Base-by-base conservation (phyloP, 2,329 filamentous ascomycete species). In the Neoscytalidium dimidiatum region DNA sequence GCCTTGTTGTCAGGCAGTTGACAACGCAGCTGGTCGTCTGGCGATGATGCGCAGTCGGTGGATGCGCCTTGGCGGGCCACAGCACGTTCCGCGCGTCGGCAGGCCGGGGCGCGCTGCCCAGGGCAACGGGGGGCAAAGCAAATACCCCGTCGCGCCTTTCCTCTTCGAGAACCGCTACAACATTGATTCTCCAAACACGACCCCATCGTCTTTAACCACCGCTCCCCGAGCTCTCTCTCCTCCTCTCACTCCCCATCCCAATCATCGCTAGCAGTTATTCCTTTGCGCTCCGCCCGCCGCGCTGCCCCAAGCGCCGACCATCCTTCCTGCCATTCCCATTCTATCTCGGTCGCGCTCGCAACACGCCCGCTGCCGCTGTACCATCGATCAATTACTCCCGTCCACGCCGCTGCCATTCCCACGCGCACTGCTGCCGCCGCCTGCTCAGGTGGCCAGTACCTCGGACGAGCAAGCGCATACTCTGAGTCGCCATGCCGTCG, bases 201-300 rank as follows among this genome's bases (percentile, higher is more conserved):
- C n/a, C 38, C 38, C 38, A 41, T 41, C 38, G n/a, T n/a, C n/a
- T n/a, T n/a, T n/a, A n/a, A n/a, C n/a, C n/a, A n/a, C n/a, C n/a
- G n/a, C n/a, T n/a, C n/a, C n/a, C n/a, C n/a, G 21, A 7, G n/a
- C 57, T 19, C 38, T 28, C 21, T 35, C 46, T 43, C 26, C 43
- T 35, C 31, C 43, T 35, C 43, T 35, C 43, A 33, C 9, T 26
- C 43, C 21, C 58, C 58, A 48, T 35, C 43, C 13, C 58, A 28
- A 49, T 57, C 58, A 62, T 62, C 58, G 43, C 46, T 62, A 62
- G 17, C 58, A 48, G 17, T n/a, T 62, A 62, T 62, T 62, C 29
- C 58, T 62, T 62, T 23, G 58, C 41, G 28, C 35, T 14, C 35
- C 17, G 23, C 28, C 53, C 23, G 53, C 53, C 51, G 51, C 7